Evolutionary conservation across 2,329 filamentous ascomycete genomes (phyloP).

Genomic region (Exutisphaerella laricina): DNA sequence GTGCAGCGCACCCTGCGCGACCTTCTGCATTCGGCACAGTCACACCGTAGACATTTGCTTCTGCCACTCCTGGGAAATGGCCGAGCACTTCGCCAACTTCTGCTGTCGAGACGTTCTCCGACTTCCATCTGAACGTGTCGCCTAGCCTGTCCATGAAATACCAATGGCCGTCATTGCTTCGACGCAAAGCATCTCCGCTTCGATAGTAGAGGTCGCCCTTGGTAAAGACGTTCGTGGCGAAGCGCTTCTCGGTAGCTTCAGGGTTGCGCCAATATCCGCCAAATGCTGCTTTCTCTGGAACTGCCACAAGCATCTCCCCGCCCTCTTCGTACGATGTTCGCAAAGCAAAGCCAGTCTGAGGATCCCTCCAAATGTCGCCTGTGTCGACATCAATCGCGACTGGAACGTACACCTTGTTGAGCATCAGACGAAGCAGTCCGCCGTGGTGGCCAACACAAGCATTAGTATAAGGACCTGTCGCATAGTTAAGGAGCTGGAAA

Average conservation of each 20-base stretch:
- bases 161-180: slow-evolving; percentile 40
- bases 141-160: slow-evolving; percentile 44
- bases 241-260: slow-evolving; percentile 57
- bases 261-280: slow-evolving; percentile 65
- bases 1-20: slow-evolving; percentile 52
- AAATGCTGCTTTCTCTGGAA: slow-evolving; percentile 54
- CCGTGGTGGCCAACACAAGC: slow-evolving; percentile 68
- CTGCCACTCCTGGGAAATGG: slow-evolving; percentile 36
- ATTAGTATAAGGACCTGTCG: slow-evolving; percentile 57
- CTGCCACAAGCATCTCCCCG: slow-evolving; percentile 64
- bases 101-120: slow-evolving; percentile 44
- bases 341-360: slow-evolving; percentile 61
- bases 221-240: slow-evolving; percentile 41
- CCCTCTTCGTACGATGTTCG: slow-evolving; percentile 60
- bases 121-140: slow-evolving; percentile 46
- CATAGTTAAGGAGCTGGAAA: slow-evolving; percentile 45
- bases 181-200: slow-evolving; percentile 42
- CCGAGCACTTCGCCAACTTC: slow-evolving; percentile 42
- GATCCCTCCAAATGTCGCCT: slow-evolving; percentile 60
- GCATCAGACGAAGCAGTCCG: slow-evolving; percentile 48
- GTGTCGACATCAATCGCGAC: slow-evolving; percentile 65
- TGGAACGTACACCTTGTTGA: slow-evolving; percentile 56
- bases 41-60: slow-evolving; percentile 46
- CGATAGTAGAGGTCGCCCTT: slow-evolving; percentile 44
- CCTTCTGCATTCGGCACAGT: slow-evolving; percentile 42